Percentiles rank a stretch among this genome's conserved stretches.
Evolutionary conservation across 106 monocot genomes (phyloP).

Genomic region (Phalaenopsis equestris): DNA sequence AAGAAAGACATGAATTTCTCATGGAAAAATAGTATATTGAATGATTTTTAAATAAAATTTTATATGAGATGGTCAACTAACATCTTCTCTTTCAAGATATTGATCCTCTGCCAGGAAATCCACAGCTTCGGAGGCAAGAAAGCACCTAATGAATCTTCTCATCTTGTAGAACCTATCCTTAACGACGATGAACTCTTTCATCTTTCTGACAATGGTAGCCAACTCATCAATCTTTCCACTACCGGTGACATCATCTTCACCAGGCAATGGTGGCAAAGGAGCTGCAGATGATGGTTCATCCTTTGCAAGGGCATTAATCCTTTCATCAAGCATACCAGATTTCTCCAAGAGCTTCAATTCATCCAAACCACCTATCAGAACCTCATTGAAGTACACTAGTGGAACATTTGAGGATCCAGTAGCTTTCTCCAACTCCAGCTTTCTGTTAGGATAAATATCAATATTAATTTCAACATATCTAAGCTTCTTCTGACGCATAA

Average conservation of each 20-base stretch:
- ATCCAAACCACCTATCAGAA: conserved; percentile 58
- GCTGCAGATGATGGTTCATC: conserved; percentile 57
- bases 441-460: conserved; percentile 82
- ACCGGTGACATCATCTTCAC: conserved; percentile 83
- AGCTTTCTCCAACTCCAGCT: conserved; percentile 71
- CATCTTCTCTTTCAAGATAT: conserved; percentile 84
- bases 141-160: conserved; percentile 82
- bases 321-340: conserved; percentile 62
- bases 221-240: conserved; percentile 85
- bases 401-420: conserved; percentile 72
- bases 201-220: conserved; percentile 62
- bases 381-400: conserved; percentile 65
- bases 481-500: conserved; percentile 56
- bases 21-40: neutral
- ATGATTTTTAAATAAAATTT: neutral
- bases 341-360: conserved; percentile 61
- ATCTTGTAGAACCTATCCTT: conserved; percentile 84
- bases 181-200: conserved; percentile 59
- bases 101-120: conserved; percentile 88
- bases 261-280: conserved; percentile 78
- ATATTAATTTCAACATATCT: conserved; percentile 71
- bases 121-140: conserved; percentile 88
- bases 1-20: neutral
- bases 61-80: conserved; percentile 18
- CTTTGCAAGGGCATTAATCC: conserved; percentile 36